Evolutionary conservation across 345 rosid genomes (phyloP), one percentile per base, ranked within the genome.

Genomic region (Gossypium anomalum): DNA sequence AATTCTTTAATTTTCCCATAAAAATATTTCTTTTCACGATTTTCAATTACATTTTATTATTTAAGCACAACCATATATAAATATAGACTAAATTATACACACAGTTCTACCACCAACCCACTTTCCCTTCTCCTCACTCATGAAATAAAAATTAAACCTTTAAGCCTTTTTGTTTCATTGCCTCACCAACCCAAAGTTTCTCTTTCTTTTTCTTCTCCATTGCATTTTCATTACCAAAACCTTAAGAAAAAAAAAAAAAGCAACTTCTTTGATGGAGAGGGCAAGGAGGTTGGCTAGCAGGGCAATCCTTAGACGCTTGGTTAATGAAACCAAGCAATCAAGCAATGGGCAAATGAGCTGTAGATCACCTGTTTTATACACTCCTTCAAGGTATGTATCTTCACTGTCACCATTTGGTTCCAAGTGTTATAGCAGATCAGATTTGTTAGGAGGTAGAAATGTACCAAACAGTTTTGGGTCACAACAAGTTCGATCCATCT

Each of bases 271-370:
- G 75, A 93, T 93, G 99, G 99, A 93, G 81, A 93, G 97, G 25
- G 97, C 98, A 66, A 86, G 99, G 92, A 78, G 84, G 79, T 78
- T 93, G 59, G 94, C 98, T 7, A 91, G 82, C 93, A 77, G 94
- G 81, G 97, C 93, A 47, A 84, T 89, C 86, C 82, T 93, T 49
- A 89, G 68, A 73, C 92, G 98, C 47, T 77, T 91, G 81, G 78
- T 89, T 43, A 86, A 83, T 47, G 86, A 83, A 67, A 67, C 96
- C 0, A 93, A 82, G 78, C 90, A 80, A 41, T 75, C 79, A 71
- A 84, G 82, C 77, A 80, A 81, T 75, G 75, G 75, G 47, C 88
- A 84, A 25, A 17, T 78, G 15, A 63, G 20, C 69, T 78, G 82
- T 45, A 81, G 82, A 16, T 75, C 86, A 8, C 75, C 87, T 52